Conservation (phyloP, 225 moss, liverwort and hornwort genomes). For the Sphagnum contortum region DNA sequence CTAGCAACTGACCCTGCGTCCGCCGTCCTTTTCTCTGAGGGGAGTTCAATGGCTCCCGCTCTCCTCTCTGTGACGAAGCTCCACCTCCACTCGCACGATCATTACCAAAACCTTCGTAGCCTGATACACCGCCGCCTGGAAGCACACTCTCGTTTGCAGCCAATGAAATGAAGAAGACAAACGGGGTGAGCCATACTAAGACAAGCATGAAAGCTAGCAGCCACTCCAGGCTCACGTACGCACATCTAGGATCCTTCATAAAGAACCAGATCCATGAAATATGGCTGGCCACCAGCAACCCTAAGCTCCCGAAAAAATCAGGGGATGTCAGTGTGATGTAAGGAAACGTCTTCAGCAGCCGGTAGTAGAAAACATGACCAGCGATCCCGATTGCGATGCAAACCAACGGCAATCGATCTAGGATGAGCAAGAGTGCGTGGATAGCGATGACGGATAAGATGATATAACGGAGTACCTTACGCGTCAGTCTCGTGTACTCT, state of each 20-base stretch:
- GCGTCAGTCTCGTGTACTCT: conserved; percentile 83
- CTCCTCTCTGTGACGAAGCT: conserved; percentile 10
- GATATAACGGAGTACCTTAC: conserved; percentile 58
- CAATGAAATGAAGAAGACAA: conserved; percentile 86
- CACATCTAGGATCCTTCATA: conserved; percentile 71
- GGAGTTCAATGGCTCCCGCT: too few relatives aligned
- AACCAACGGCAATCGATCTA: conserved; percentile 71
- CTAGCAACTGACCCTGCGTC: conserved; percentile 59
- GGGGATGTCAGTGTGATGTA: conserved; percentile 62
- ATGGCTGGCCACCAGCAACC: conserved; percentile 63
- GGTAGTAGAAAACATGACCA: conserved; percentile 71
- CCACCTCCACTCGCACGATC: conserved; percentile 4
- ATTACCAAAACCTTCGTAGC: conserved; percentile 14
- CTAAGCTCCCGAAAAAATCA: conserved; percentile 73
- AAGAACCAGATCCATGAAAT: conserved; percentile 79
- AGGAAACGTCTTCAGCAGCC: conserved; percentile 78
- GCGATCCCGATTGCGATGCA: conserved; percentile 56
- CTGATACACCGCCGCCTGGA: conserved; percentile 29
- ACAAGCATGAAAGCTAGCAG: conserved; percentile 85
- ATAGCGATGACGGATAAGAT: conserved; percentile 63
- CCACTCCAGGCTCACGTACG: conserved; percentile 80
- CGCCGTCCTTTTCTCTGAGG: conserved; percentile 5
- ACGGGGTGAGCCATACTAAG: conserved; percentile 85
- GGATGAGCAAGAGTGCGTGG: conserved; percentile 57
- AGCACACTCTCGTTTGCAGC: conserved; percentile 96